These are phyloP conservation scores for Xerocomus minutiporus DNA, from an alignment of 1,284 basidiomycete species.

Conservation along the genomic window DNA sequence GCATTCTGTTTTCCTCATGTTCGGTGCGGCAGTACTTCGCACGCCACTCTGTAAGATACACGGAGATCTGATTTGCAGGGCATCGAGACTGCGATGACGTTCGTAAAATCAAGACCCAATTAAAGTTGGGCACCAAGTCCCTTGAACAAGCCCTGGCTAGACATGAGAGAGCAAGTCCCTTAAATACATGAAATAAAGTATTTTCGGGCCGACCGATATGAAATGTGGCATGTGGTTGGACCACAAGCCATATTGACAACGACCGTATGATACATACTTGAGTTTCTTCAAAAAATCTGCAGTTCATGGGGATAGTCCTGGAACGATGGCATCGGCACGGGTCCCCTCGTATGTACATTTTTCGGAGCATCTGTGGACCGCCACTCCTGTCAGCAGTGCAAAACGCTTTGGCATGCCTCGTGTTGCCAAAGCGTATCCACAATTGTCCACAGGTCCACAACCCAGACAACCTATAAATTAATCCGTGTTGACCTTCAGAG, in stretches of 20 bases:
- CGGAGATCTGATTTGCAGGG: neutral
- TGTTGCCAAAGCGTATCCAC: slow-evolving; percentile 24
- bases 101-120: neutral
- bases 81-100: neutral
- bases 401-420: slow-evolving; percentile 25
- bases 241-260: neutral
- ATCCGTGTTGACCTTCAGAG: neutral
- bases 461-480: slow-evolving; percentile 18
- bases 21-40: neutral
- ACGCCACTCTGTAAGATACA: neutral
- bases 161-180: too few species aligned
- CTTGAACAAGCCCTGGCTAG: neutral
- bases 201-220: neutral
- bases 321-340: neutral
- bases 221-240: neutral
- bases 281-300: neutral
- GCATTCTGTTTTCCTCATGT: neutral
- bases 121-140: neutral
- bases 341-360: slow-evolving; percentile 4
- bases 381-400: slow-evolving; percentile 15
- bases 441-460: slow-evolving; percentile 21
- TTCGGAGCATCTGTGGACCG: slow-evolving; percentile 4
- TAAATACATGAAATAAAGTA: neutral
- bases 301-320: neutral
- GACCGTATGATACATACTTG: neutral